Percentiles rank a stretch among this genome's conserved stretches.
Evolutionary conservation across 371 early-diverging fungal genomes (phyloP).

Genomic region (Mortierella polycephala): DNA sequence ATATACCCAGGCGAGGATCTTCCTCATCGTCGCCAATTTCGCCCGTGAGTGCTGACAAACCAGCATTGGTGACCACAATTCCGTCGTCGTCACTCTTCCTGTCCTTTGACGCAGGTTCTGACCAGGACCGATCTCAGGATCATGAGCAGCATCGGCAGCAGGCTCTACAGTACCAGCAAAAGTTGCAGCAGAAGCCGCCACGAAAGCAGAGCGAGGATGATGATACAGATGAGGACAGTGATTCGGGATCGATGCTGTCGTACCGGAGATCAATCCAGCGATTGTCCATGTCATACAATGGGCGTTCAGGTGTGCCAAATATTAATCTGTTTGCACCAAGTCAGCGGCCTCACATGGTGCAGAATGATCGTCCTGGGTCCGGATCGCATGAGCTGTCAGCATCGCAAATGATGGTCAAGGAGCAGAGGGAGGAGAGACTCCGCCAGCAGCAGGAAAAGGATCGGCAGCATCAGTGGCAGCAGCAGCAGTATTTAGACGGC

Average conservation of each 20-base stretch:
- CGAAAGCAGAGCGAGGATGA: conserved; percentile 37
- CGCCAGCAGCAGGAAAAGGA: conserved; percentile 6
- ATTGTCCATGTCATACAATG: conserved; percentile 39
- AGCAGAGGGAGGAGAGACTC: conserved; percentile 3
- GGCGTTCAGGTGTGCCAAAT: conserved; percentile 39
- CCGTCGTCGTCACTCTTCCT: conserved; percentile 32
- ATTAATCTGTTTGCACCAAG: conserved; percentile 35
- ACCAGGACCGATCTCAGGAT: conserved; percentile 12
- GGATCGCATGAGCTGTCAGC: conserved; percentile 2
- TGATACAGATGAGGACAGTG: conserved; percentile 42
- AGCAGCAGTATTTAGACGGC: conserved; percentile 5
- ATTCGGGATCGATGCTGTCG: conserved; percentile 30
- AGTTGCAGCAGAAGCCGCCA: conserved; percentile 47
- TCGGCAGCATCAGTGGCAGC: conserved; percentile 11
- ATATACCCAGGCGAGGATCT: conserved; percentile 9
- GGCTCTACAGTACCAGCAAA: conserved; percentile 49
- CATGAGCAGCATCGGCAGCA: conserved; percentile 36
- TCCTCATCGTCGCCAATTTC: conserved; percentile 4
- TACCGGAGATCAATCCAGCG: conserved; percentile 39
- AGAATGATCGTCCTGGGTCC: conserved; percentile 17
- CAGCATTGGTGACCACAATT: conserved; percentile 24
- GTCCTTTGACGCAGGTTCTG: conserved; percentile 29
- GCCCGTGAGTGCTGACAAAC: conserved; percentile 10
- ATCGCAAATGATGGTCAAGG: not conserved
- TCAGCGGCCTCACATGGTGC: conserved; percentile 18